Base-by-base conservation (phyloP, 1,284 basidiomycete species). In the Cryptococcus amylolentus region DNA sequence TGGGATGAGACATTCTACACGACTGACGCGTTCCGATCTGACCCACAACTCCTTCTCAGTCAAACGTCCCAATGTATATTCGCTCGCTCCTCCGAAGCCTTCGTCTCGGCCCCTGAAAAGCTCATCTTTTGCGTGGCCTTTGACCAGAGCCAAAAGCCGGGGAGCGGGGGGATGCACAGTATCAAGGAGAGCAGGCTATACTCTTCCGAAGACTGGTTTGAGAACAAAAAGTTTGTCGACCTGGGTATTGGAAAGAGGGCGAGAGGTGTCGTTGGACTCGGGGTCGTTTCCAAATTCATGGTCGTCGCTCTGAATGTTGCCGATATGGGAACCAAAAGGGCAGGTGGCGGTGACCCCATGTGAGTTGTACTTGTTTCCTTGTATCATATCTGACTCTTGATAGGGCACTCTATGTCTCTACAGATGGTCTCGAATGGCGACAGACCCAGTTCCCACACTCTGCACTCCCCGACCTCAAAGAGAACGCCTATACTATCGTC, bases 1-100 rank as follows among this genome's bases (percentile, higher is more conserved):
- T 84, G 84, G 65, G 91, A 94, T 71, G 86, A 89, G 85, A 91
- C 91, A 5, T 96, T 84, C 72, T 90, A 91, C 78, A 95, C 92
- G 13, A 86, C 81, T 58, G 85, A 92, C 57, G 87, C 84, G 0
- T 96, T 97, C 78, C 77, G 81, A 43, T 81, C 84, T 43, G 70
- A 80, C 0, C 78, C 86, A 0, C 70, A 83, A 52, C 68, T 81
- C 3, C 81, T 97, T 37, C 79, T 91, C 18, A 69, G 77, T 1
- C 86, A 91, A 60, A 88, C 88, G 0, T 81, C 85, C 0, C 81
- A 83, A 14, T 97, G 93, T 74, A 83, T 87, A 62, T 97, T 94
- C 68, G 92, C 92, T 0, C 88, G 91, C 68, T 87, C 88, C 62
- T 87, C 84, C 65, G 82, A 81, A 56, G 85, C 88, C 60, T 89